These are phyloP conservation scores for Helminthosporium solani DNA, from an alignment of 2,329 filamentous ascomycete genomes.

Conservation along the genomic window DNA sequence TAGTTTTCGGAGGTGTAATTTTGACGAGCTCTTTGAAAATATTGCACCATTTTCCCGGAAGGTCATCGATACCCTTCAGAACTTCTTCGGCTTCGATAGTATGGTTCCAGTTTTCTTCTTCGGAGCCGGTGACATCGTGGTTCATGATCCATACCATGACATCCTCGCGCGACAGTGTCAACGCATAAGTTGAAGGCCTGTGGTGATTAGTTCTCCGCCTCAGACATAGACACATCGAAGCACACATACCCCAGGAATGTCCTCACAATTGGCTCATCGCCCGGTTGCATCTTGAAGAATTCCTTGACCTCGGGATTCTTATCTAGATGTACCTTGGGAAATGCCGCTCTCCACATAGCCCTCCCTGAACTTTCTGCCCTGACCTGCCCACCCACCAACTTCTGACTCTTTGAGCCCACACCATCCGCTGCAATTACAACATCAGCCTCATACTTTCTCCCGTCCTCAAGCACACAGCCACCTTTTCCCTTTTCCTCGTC, in stretches of 20 bases:
- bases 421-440: conserved; percentile 45
- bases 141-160: conserved; percentile 55
- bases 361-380: conserved; percentile 43
- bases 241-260: conserved; percentile 45
- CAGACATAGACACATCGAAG: background rate
- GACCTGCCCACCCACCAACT: conserved; percentile 48
- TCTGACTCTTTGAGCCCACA: conserved; percentile 49
- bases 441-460: conserved; percentile 46
- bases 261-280: conserved; percentile 47
- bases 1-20: conserved; percentile 47
- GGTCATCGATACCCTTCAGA: conserved; percentile 47
- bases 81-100: conserved; percentile 50
- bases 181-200: conserved; percentile 46
- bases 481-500: conserved; percentile 42
- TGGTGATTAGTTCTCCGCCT: conserved; percentile 6
- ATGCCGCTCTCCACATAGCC: conserved; percentile 45
- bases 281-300: conserved; percentile 48
- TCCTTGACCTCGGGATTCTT: conserved; percentile 50
- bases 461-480: conserved; percentile 41
- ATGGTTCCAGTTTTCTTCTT: conserved; percentile 51
- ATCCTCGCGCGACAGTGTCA: conserved; percentile 49
- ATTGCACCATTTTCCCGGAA: conserved; percentile 48
- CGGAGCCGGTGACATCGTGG: conserved; percentile 49
- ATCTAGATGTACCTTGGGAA: conserved; percentile 47
- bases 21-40: conserved; percentile 50